Evolutionary conservation across 495 filamentous ascomycete genomes (phyloP).

Genomic region (Schizothecium vesticola): DNA sequence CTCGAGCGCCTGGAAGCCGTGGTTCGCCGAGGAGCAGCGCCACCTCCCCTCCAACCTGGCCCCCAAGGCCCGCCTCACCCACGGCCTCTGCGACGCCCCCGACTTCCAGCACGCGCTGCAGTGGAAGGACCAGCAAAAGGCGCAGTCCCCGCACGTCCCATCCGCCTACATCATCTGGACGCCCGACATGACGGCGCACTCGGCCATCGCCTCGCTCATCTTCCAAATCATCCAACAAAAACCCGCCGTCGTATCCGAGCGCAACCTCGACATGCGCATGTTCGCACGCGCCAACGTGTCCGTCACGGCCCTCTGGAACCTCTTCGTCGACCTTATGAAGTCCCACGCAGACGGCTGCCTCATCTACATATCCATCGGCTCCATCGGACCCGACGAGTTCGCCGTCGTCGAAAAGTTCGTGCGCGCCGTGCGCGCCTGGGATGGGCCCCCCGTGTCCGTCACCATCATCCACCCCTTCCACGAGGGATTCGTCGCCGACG

Average conservation of each 20-base stretch:
- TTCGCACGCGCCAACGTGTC: slow-evolving; percentile 4
- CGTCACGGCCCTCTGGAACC: slow-evolving; percentile 10
- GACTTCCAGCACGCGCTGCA: slow-evolving; percentile 19
- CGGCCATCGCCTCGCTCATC: slow-evolving; percentile 12
- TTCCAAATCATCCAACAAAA: slow-evolving; percentile 17
- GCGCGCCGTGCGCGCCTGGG: slow-evolving; percentile 2
- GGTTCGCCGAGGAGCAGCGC: slow-evolving; percentile 14
- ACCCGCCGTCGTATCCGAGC: slow-evolving; percentile 3
- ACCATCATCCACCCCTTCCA: slow-evolving; percentile 20
- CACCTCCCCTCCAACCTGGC: slow-evolving; percentile 11
- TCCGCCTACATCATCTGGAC: slow-evolving; percentile 17
- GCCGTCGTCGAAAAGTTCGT: slow-evolving; percentile 15
- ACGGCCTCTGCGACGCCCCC: slow-evolving; percentile 17
- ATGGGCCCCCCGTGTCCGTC: slow-evolving; percentile 14
- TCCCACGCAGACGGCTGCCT: slow-evolving; percentile 2
- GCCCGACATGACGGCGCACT: slow-evolving; percentile 18
- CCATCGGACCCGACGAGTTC: slow-evolving; percentile 17
- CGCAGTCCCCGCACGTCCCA: background rate
- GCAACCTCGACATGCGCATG: background rate
- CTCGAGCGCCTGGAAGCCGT: slow-evolving; percentile 12
- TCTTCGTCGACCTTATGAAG: slow-evolving; percentile 7
- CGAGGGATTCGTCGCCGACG: slow-evolving; percentile 8
- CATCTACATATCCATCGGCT: slow-evolving; percentile 16
- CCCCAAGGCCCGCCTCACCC: slow-evolving; percentile 2
- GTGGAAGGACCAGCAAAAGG: slow-evolving; percentile 10